phyloP scores from a whole-genome alignment of 768 basidiomycete species.

The Cystofilobasidium ferigula region DNA sequence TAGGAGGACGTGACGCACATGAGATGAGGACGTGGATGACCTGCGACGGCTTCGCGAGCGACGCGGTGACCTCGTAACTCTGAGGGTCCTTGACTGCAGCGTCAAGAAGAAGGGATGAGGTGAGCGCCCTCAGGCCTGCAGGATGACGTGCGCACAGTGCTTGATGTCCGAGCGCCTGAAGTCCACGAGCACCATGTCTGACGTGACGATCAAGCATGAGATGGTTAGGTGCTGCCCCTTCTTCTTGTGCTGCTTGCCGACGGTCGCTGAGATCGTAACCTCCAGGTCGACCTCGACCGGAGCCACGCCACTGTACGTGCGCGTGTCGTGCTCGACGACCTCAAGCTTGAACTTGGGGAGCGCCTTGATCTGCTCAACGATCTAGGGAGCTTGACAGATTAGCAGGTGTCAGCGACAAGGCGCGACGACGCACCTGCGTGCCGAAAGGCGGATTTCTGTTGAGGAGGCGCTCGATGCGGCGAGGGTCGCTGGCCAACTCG shows the following conservation, averaged over 20 bases:
- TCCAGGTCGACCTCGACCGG: slow-evolving; percentile 21
- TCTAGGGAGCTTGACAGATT: neutral
- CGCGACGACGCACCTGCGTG: slow-evolving; percentile 4
- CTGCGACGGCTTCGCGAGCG: slow-evolving; percentile 14
- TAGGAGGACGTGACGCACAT: neutral
- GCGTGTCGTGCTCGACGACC: neutral
- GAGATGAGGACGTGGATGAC: slow-evolving; percentile 1
- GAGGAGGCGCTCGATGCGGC: slow-evolving; percentile 19
- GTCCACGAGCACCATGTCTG: slow-evolving; percentile 11
- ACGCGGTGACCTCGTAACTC: slow-evolving; percentile 15
- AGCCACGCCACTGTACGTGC: neutral
- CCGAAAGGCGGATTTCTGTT: slow-evolving; percentile 23
- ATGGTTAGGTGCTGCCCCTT: slow-evolving; percentile 12
- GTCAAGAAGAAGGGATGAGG: neutral
- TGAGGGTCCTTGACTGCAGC: slow-evolving; percentile 19
- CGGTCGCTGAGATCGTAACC: slow-evolving; percentile 4
- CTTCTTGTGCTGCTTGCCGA: slow-evolving; percentile 17
- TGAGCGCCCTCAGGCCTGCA: neutral
- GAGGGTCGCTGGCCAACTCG: slow-evolving; percentile 12
- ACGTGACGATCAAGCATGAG: slow-evolving; percentile 18
- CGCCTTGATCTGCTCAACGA: slow-evolving; percentile 20
- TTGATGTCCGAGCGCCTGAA: slow-evolving; percentile 2
- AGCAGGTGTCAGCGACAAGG: neutral
- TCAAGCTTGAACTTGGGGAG: slow-evolving; percentile 20
- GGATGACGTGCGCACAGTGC: neutral